phyloP scores from a whole-genome alignment of 2,329 filamentous ascomycete genomes.

The Fusarium guadeloupense region DNA sequence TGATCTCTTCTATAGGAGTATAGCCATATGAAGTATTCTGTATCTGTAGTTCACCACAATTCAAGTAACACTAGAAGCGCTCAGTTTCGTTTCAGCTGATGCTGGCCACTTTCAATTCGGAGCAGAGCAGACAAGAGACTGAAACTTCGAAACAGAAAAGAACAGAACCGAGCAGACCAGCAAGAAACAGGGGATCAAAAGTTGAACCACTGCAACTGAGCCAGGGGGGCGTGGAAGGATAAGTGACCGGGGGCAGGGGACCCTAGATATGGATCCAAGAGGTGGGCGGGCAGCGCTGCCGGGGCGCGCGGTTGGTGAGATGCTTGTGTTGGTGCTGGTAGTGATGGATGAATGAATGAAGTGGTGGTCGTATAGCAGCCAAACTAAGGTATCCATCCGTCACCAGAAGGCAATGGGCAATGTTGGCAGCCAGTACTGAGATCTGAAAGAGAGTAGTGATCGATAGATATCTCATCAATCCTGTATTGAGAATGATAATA shows the following conservation, averaged over 20 bases:
- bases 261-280: conserved; percentile 24
- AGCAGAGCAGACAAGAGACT: conserved; percentile 4
- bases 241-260: conserved; percentile 28
- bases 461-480: not conserved
- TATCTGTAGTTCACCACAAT: not conserved
- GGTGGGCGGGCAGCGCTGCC: conserved; percentile 27
- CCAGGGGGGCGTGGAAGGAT: conserved; percentile 25
- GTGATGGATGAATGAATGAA: not conserved
- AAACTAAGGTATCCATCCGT: not conserved
- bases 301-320: conserved; percentile 38
- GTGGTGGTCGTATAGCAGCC: conserved; percentile 15
- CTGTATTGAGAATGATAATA: not conserved
- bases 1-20: conserved; percentile 26
- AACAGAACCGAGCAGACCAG: no score
- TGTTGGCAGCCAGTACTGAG: not conserved
- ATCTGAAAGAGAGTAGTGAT: not conserved
- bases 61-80: conserved; percentile 33
- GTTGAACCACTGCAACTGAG: not conserved
- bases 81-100: conserved; percentile 27
- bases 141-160: conserved; percentile 27
- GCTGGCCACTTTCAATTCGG: conserved; percentile 8
- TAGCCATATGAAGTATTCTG: conserved; percentile 16
- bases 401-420: not conserved
- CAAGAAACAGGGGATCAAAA: conserved; percentile 10
- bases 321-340: not conserved